phyloP scores from a whole-genome alignment of 495 filamentous ascomycete genomes.

The Cercophora newfieldiana region DNA sequence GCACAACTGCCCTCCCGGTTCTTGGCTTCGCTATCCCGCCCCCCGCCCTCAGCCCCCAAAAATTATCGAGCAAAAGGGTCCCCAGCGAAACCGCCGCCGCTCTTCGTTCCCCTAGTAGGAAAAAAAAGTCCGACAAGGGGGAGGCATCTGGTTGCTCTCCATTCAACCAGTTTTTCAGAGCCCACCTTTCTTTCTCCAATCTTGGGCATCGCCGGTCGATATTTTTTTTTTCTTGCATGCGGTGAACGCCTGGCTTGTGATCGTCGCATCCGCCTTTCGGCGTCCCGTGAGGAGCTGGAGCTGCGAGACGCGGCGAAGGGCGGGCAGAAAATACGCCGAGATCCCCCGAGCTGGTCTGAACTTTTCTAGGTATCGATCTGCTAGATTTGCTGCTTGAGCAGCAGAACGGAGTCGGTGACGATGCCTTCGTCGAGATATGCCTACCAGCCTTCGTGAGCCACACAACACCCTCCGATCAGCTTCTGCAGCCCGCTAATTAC shows the following conservation, averaged over 20 bases:
- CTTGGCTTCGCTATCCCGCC: not conserved
- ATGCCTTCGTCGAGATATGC: slow-evolving; percentile 33
- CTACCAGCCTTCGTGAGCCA: slow-evolving; percentile 36
- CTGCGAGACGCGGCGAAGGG: slow-evolving; percentile 20
- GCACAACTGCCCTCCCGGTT: too few species aligned
- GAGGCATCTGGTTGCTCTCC: slow-evolving; percentile 12
- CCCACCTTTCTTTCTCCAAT: slow-evolving; percentile 11
- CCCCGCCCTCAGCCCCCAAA: slow-evolving; percentile 4
- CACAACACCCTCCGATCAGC: not conserved
- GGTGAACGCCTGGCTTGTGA: slow-evolving; percentile 20
- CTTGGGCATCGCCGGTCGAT: slow-evolving; percentile 19
- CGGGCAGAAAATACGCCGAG: slow-evolving; percentile 10
- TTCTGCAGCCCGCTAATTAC: slow-evolving; percentile 16
- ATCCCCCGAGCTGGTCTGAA: slow-evolving; percentile 1
- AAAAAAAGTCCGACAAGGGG: slow-evolving; percentile 3
- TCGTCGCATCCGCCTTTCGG: slow-evolving; percentile 30
- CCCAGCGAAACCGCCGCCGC: not conserved
- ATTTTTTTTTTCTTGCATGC: slow-evolving; percentile 30
- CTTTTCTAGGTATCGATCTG: slow-evolving; percentile 8
- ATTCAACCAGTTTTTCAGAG: not conserved
- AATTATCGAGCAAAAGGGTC: slow-evolving; percentile 2
- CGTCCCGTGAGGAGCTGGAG: slow-evolving; percentile 31
- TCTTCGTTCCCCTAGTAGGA: not conserved
- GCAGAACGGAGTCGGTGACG: slow-evolving; percentile 14
- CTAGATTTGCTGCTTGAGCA: slow-evolving; percentile 6